A percentile compares a stretch with the other conserved stretches of the same genome.
These are phyloP conservation scores for Arthroderma sp. DNA, from an alignment of 2,329 filamentous ascomycete species.

Conservation along the genomic window DNA sequence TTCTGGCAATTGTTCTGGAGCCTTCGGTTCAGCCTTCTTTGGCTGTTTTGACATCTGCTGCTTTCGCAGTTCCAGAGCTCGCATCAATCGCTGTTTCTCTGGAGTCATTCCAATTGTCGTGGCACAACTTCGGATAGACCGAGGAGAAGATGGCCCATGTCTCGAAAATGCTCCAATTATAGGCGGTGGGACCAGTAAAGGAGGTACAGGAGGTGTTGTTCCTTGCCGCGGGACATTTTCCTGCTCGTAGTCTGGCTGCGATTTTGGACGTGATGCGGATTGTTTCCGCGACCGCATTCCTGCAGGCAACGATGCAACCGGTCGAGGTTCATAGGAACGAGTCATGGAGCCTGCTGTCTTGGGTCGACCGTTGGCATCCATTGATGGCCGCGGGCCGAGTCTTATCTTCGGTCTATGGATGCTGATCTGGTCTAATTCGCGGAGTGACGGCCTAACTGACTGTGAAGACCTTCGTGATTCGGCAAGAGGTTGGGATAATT, in stretches of 20 bases:
- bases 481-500: constrained; percentile 25
- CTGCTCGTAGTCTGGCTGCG: constrained; percentile 25
- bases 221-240: constrained; percentile 20
- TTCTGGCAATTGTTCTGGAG: constrained; percentile 10
- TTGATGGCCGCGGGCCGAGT: constrained; percentile 71
- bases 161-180: constrained; percentile 23
- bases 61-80: constrained; percentile 80
- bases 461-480: constrained; percentile 31
- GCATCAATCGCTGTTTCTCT: constrained; percentile 87
- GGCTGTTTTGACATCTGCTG: constrained; percentile 49
- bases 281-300: constrained; percentile 56
- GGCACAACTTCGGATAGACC: constrained; percentile 34
- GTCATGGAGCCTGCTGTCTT: constrained; percentile 44
- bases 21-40: constrained; percentile 24
- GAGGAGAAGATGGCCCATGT: constrained; percentile 23
- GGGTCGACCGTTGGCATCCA: constrained; percentile 47
- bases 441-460: constrained; percentile 33
- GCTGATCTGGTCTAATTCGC: constrained; percentile 33
- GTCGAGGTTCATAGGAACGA: constrained; percentile 44
- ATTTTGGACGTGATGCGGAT: constrained; percentile 38
- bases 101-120: constrained; percentile 55
- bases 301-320: constrained; percentile 66
- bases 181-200: constrained; percentile 28
- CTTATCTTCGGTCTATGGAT: constrained; percentile 57
- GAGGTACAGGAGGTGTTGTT: constrained; percentile 28